Evolutionary conservation across 805 yeast species (phyloP), one percentile per base, ranked within the genome.

Genomic region (Metschnikowia santaceciliae): DNA sequence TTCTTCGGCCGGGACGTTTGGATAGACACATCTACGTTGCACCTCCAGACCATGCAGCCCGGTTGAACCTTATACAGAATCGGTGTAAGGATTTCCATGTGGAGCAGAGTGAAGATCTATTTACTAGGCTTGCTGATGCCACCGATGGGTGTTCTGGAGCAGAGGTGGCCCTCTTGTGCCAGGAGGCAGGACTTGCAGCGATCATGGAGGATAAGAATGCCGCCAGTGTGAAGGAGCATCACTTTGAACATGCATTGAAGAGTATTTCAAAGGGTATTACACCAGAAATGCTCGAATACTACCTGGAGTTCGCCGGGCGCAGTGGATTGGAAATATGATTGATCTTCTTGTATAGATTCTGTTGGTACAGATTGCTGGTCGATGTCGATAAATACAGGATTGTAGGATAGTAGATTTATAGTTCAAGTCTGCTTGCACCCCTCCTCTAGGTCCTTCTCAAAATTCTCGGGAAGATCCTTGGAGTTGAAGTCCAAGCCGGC

Each of bases 121-220:
- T 88, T 22, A 71, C 71, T 0, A 69, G 65, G 8, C 68, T 89
- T 10, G 90, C 96, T 0, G 66, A 59, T 1, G 61, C 70, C 5
- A 88, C 97, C 0, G 92, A 86, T 0, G 98, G 99, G 0, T 90
- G 96, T 62, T 90, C 97, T 0, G 99, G 99, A 35, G 97, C 98
- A 0, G 99, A 94, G 67, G 88, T 94, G 36, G 96, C 91, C 0
- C 75, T 90, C 19, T 66, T 92, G 19, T 89, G 97, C 60, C 98
- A 91, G 66, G 97, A 92, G 67, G 97, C 98, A 0, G 99, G 99
- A 2, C 70, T 94, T 11, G 81, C 87, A n/a, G 97, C 98, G 0
- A 83, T 94, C 51, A 90, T 89, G 85, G 96, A 89, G 58, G 70
- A 87, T 54, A 67, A 78, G 5, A 70, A 81, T 3, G 77, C 87